These are phyloP conservation scores for Colletotrichum musae DNA, from an alignment of 2,329 filamentous ascomycete species.

Conservation along the genomic window DNA sequence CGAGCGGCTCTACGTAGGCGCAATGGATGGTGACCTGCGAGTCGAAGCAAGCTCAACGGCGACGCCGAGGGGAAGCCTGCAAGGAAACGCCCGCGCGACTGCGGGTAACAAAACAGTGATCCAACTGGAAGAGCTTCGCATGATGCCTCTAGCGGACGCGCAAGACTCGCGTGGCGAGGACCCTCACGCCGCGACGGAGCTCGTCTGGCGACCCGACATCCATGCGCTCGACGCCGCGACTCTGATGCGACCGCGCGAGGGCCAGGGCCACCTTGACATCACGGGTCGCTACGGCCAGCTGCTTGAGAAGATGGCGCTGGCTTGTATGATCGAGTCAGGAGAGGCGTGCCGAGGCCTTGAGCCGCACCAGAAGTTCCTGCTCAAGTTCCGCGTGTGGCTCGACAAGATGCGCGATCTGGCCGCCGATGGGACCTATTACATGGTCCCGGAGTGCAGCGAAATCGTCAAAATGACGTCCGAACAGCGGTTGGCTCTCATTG, in stretches of 20 bases:
- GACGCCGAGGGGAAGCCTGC: background rate
- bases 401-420: slow-evolving; percentile 12
- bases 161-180: background rate
- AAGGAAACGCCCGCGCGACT: background rate
- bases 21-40: background rate
- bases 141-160: background rate
- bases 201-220: slow-evolving; percentile 32
- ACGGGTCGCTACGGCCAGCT: no score
- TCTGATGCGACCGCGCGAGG: background rate
- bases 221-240: slow-evolving; percentile 1
- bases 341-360: slow-evolving; percentile 15
- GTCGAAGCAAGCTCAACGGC: background rate
- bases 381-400: slow-evolving; percentile 28
- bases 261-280: background rate
- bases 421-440: slow-evolving; percentile 10
- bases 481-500: background rate
- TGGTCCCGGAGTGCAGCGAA: background rate
- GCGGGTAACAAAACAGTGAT: slow-evolving; percentile 14
- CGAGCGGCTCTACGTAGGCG: slow-evolving; percentile 20
- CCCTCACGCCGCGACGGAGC: slow-evolving; percentile 13
- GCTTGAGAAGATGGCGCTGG: slow-evolving; percentile 16
- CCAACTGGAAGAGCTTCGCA: slow-evolving; percentile 11
- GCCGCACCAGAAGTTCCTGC: slow-evolving; percentile 17
- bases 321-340: slow-evolving; percentile 31
- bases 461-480: slow-evolving; percentile 8